phyloP scores from a whole-genome alignment of 129 eudicot species.

The Pittosporum tobira region DNA sequence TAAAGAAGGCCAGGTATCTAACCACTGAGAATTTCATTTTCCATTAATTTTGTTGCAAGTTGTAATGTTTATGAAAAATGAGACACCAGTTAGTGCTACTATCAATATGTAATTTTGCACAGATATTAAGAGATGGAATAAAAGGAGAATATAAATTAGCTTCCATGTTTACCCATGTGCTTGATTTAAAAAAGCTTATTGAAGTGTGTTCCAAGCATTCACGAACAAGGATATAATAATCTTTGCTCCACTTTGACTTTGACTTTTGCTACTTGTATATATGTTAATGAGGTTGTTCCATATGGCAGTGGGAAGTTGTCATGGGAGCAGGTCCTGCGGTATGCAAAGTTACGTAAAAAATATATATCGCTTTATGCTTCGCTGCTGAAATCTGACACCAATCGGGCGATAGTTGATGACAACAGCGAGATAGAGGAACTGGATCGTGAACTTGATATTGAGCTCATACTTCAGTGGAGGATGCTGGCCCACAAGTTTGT shows the following conservation, averaged over 20 bases:
- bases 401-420: slow-evolving; percentile 52
- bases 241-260: too few species aligned
- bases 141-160: too few species aligned
- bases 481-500: slow-evolving; percentile 97
- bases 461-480: slow-evolving; percentile 96
- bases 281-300: slow-evolving; percentile 10
- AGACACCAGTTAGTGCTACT: neutral
- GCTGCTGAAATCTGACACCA: slow-evolving; percentile 68
- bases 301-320: slow-evolving; percentile 77
- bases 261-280: too few species aligned
- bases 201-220: too few species aligned
- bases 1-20: slow-evolving; percentile 78
- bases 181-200: too few species aligned
- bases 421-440: slow-evolving; percentile 77
- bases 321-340: slow-evolving; percentile 92
- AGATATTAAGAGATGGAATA: too few species aligned
- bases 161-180: too few species aligned
- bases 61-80: neutral
- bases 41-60: neutral
- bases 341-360: slow-evolving; percentile 80
- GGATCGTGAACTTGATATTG: slow-evolving; percentile 89
- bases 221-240: too few species aligned
- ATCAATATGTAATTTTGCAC: too few species aligned
- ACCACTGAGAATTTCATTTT: neutral
- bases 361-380: slow-evolving; percentile 85